Evolutionary conservation across 176 grass and related monocot species (phyloP), one percentile per base, ranked within the genome.

Genomic region (Musa troglodytarum): DNA sequence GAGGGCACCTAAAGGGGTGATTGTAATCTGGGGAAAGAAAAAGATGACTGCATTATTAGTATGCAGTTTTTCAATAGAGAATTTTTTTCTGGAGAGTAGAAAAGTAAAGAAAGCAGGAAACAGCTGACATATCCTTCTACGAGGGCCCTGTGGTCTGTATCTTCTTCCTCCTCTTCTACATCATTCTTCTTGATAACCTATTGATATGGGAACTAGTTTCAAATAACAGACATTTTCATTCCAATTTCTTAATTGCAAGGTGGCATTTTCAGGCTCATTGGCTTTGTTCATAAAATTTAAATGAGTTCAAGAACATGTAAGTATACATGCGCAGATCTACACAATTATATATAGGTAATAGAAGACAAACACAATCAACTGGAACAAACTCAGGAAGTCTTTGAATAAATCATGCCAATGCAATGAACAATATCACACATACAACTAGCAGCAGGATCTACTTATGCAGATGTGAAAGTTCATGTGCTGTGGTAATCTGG

Each of bases 41-140:
- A 78, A 83, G 9, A 78, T 68, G 49, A 67, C 2, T 55, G 2
- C 10, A 24, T 20, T 19, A 17, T 29, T 11, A 19, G 8, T 56
- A 7, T 13, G 22, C 9, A 17, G 57, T 62, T 62, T 62, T 62
- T 19, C 17, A 76, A 72, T 73, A 72, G 61, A 16, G 22, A 61
- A 79, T 22, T 54, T 54, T 28, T 52, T 23, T 5, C 14, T 29
- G 2, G 29, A 53, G 50, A 34, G 78, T 19, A 75, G 84, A 63
- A 81, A 11, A 22, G 19, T 13, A 82, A 71, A 13, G 16, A 21
- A 59, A 78, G 55, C 73, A 79, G 54, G 55, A 51, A 55, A 49
- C 64, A 85, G 64, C 90, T 98, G 82, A 98, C 95, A 72, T 87
- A 91, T 93, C 95, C 95, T 83, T 98, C 88, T 73, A 56, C 58